Conservation (phyloP, 305 asterid species). For the Rubia occidens region DNA sequence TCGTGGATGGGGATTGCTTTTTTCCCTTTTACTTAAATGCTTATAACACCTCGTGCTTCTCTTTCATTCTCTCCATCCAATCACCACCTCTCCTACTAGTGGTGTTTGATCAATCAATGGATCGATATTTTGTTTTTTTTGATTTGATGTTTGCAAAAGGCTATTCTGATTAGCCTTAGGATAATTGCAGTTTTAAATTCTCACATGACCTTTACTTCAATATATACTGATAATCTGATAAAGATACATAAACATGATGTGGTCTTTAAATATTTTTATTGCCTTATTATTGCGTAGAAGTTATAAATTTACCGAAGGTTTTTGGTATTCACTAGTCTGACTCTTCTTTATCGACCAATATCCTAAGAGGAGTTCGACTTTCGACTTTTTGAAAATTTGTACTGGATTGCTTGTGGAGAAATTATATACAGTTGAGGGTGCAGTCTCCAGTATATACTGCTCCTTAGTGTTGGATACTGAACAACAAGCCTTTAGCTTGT, state of each 20-base stretch:
- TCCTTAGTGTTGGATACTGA: not conserved
- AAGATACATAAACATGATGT: not conserved
- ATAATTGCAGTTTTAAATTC: not conserved
- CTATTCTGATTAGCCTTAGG: not conserved
- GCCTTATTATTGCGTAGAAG: not conserved
- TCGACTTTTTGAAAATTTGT: not conserved
- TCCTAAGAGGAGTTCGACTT: not conserved
- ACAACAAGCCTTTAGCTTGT: not conserved
- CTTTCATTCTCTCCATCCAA: not conserved
- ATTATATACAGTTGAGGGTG: not conserved
- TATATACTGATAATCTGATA: not conserved
- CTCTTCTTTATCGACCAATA: not conserved
- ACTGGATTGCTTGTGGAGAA: not conserved
- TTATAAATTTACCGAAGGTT: not conserved
- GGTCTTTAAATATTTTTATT: not conserved
- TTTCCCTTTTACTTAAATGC: not conserved
- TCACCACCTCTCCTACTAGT: not conserved
- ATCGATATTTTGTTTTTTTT: not conserved
- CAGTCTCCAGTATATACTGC: slow-evolving; percentile 2
- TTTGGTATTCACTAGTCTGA: not conserved
- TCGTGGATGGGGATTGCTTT: not conserved
- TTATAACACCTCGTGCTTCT: not conserved
- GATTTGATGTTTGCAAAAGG: not conserved
- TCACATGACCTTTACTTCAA: not conserved
- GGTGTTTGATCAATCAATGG: not conserved